Base-by-base conservation (phyloP, 441 rosid species). In the Iberis amara region DNA sequence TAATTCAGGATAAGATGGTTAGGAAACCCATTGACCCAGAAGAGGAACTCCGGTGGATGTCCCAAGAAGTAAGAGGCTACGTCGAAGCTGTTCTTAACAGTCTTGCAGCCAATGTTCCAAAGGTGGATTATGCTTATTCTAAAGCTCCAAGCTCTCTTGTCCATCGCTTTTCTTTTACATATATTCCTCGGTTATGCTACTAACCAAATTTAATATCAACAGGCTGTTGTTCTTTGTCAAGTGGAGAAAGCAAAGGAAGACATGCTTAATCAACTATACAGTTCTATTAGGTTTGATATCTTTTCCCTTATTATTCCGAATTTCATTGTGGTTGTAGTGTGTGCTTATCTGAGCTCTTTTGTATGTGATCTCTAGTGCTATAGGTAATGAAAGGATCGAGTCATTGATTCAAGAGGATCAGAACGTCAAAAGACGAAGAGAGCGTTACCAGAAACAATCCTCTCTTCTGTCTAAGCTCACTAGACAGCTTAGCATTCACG, bases 11-110 rank as follows among this genome's bases (percentile, higher is more conserved):
- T 62, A 78, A 82, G 46, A 76, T 83, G 84, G 64, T 68, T 28
- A 66, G 76, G 68, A 76, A 76, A 66, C 86, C 90, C 1, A 76
- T 49, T 11, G 86, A 83, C 62, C 90, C 90, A 15, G 86, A 82
- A 66, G 90, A 83, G 66, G 90, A 83, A 68, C 76, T 83, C 59
- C 73, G 84, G 60, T 83, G 84, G 90, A 83, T 83, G 84, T 83
- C 85, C 65, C 86, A 80, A 70, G 90, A 83, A 80, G 90, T 83
- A 13, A 77, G 86, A 27, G 84, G 90, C 59, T 83, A 83, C 52
- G 82, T 83, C 0, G 90, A 80, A 74, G 90, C 90, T 46, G 86
- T 83, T 58, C 72, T 83, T 61, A 83, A 83, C 64, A 83, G 86
- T 42, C 59, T 83, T 38, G 86, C 86, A 44, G 90, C 90, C 40